Evolutionary conservation across 345 rosid species (phyloP), one percentile per base, ranked within the genome.

Genomic region (Brassica incana): DNA sequence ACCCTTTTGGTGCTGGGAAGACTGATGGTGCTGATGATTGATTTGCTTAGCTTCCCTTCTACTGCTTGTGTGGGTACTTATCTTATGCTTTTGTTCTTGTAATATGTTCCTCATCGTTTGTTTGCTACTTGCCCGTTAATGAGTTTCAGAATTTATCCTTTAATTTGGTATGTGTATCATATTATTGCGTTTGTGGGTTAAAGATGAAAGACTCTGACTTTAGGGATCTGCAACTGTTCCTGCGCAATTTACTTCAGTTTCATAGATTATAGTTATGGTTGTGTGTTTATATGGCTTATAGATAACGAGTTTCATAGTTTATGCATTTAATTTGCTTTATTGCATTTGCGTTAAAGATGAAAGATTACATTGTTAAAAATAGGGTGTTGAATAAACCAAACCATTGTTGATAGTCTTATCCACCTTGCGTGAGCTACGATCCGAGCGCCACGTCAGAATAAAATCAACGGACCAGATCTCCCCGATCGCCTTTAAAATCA

Each of bases 1-100:
- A 96, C 71, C 99, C 99, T 61, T 61, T 96, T 96, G 83, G 83
- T 81, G 95, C 86, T 69, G 84, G 81, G 30, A 95, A 95, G 76
- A 75, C 82, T 38, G 98, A 91, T 76, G 88, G 85, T 69, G 88
- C 88, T 60, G 99, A 93, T 87, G 87, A 87, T 77, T 95, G 86
- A 88, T 69, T 48, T 36, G 4, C 63, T 65, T 60, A 50, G 16
- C 56, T 14, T 68, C 45, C 56, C 9, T 29, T 12, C 43, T 50
- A 0, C 67, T 52, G 2, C 61, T 52, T 63, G 6, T 75, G 11
- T 65, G 25, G 67, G 67, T 64, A 80, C 69, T 56, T 15, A 33
- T 73, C 78, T 60, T 69, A 69, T 80, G 69, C 60, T 71, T 58
- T 70, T 50, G 65, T 6, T 45, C 33, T 60, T 20, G 23, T 20